A percentile compares a stretch with the other conserved stretches of the same genome.
phyloP scores from a whole-genome alignment of 2,329 filamentous ascomycete species.

The Alternaria conjuncta region DNA sequence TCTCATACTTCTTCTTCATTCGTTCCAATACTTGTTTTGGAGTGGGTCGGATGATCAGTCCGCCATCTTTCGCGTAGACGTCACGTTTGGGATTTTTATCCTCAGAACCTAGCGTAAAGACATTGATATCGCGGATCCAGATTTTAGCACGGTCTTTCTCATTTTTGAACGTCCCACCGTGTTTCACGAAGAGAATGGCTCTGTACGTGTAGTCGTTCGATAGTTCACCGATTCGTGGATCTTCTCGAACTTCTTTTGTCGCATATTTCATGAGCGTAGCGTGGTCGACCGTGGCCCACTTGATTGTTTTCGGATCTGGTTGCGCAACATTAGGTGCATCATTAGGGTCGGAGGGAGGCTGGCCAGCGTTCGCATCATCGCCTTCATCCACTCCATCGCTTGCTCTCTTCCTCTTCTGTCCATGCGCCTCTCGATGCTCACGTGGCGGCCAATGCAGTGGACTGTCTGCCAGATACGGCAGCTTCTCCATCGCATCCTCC shows the following conservation, averaged over 20 bases:
- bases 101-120: neutral
- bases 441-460: neutral
- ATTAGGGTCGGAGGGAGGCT: no score
- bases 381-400: no score
- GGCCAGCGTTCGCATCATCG: no score
- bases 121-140: neutral
- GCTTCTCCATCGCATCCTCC: no score
- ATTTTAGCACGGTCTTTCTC: neutral
- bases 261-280: neutral
- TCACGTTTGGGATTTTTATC: neutral
- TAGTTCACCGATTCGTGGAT: neutral
- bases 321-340: no score
- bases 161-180: neutral
- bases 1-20: neutral
- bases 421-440: neutral
- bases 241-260: no score
- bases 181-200: neutral
- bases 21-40: no score
- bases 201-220: neutral
- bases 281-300: neutral
- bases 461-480: neutral
- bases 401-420: neutral
- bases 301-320: no score
- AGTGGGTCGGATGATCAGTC: neutral
- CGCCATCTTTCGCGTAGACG: neutral